Evolutionary conservation across 805 yeast genomes (phyloP), one percentile per base, ranked within the genome.

Genomic region (Barnettozyma sucrosica): DNA sequence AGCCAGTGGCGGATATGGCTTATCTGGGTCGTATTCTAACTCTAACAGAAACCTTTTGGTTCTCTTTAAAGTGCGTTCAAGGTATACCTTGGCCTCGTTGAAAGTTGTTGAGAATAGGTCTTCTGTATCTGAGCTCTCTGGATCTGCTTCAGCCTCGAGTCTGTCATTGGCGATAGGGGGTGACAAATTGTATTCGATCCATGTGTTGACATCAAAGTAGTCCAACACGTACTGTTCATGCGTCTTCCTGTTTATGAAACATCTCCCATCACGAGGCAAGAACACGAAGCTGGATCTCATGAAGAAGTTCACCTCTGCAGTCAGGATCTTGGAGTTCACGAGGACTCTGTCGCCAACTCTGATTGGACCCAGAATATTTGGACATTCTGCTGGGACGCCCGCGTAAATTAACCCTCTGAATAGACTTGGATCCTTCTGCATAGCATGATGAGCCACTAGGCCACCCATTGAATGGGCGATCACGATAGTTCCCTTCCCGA

Each of bases 391-490:
- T 3, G 97, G 97, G 0, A 81, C 75, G 1, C 97, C 97, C 13
- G 79, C 92, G 58, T 89, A 90, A 2, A 90, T 65, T 1, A 90
- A 55, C 1, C 93, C 92, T 51, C 90, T 71, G 57, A 90, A 76
- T 38, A 89, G 63, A 13, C 75, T 66, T 0, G 96, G 89, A 49
- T 79, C 75, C 44, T 69, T 68, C 46, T 83, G 85, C 72, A 90
- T 69, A 0, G 85, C 88, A 47, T 84, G 82, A 60, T 89, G 96
- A 0, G 95, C 80, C 7, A 90, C 75, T 30, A 90, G 61, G 0
- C 97, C 97, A 45, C 97, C 97, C 97, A 90, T 89, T 0, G 96
- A 89, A 63, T 90, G 97, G 0, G 93, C 93, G 45, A 90, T 79
- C 1, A 90, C 79, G 23, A 83, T 66, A 0, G 82, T 75, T 11